phyloP scores from a whole-genome alignment of 805 yeast genomes.

The Wickerhamomyces canadensis region DNA sequence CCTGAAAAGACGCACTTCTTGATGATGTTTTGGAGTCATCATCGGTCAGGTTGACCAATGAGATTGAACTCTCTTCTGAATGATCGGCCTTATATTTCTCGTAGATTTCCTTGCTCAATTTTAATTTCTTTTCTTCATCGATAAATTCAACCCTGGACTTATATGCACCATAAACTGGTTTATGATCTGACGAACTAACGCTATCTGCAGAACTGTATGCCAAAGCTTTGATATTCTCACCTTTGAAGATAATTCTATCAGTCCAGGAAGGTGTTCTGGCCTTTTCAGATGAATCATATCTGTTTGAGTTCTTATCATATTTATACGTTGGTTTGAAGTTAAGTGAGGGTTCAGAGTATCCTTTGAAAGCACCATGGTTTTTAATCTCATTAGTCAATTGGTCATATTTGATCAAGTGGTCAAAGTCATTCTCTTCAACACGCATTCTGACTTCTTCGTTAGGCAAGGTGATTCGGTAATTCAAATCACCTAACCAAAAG shows the following conservation, averaged over 20 bases:
- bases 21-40: constrained; percentile 1
- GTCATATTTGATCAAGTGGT: constrained; percentile 58
- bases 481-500: constrained; percentile 93
- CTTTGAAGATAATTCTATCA: constrained; percentile 72
- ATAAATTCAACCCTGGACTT: constrained; percentile 59
- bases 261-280: constrained; percentile 96
- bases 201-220: constrained; percentile 62
- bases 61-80: constrained; percentile 22
- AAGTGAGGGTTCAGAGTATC: constrained; percentile 71
- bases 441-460: constrained; percentile 69
- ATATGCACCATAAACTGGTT: constrained; percentile 85
- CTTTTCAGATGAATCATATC: constrained; percentile 86
- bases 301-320: constrained; percentile 76
- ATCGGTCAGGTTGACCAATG: constrained; percentile 17
- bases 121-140: constrained; percentile 54
- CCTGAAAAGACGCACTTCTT: constrained; percentile 4
- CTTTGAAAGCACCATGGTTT: constrained; percentile 64
- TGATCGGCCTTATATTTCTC: constrained; percentile 42
- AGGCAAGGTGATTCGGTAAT: constrained; percentile 67
- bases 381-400: constrained; percentile 76
- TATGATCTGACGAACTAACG: constrained; percentile 76
- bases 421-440: constrained; percentile 39
- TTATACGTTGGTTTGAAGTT: constrained; percentile 88
- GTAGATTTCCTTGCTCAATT: constrained; percentile 54
- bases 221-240: constrained; percentile 51